phyloP scores from a whole-genome alignment of 441 rosid species.

The Geranium incanum region DNA sequence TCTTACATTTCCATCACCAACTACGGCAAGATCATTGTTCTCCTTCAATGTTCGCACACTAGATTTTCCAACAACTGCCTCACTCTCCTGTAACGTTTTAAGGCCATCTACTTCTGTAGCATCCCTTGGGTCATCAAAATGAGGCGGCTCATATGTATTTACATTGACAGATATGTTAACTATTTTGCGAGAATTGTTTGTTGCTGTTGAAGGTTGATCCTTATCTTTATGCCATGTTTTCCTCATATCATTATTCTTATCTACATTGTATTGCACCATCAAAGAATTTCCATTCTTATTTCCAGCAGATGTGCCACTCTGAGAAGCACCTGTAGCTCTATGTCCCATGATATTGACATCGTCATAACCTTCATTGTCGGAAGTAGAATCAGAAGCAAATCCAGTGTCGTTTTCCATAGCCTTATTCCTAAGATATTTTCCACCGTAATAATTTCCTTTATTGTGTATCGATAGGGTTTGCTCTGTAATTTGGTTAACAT shows the following conservation, averaged over 20 bases:
- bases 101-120: constrained; percentile 33
- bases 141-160: constrained; percentile 43
- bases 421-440: constrained; percentile 29
- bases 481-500: constrained; percentile 32
- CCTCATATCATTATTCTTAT: constrained; percentile 28
- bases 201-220: constrained; percentile 32
- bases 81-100: constrained; percentile 34
- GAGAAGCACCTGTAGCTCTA: constrained; percentile 27
- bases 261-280: constrained; percentile 33
- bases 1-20: constrained; percentile 66
- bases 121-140: constrained; percentile 36
- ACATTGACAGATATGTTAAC: constrained; percentile 39
- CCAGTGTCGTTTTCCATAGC: constrained; percentile 36
- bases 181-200: constrained; percentile 32
- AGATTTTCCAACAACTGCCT: constrained; percentile 29
- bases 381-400: constrained; percentile 31
- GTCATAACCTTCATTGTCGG: constrained; percentile 42
- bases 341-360: constrained; percentile 31
- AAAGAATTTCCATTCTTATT: constrained; percentile 34
- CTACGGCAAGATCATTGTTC: constrained; percentile 29
- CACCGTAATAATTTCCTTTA: constrained; percentile 34
- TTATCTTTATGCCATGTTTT: constrained; percentile 26
- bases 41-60: constrained; percentile 30
- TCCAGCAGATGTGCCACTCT: constrained; percentile 32
- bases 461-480: constrained; percentile 22